Conservation (phyloP, 495 filamentous ascomycete genomes). For the Hypoxylon fragiforme region DNA sequence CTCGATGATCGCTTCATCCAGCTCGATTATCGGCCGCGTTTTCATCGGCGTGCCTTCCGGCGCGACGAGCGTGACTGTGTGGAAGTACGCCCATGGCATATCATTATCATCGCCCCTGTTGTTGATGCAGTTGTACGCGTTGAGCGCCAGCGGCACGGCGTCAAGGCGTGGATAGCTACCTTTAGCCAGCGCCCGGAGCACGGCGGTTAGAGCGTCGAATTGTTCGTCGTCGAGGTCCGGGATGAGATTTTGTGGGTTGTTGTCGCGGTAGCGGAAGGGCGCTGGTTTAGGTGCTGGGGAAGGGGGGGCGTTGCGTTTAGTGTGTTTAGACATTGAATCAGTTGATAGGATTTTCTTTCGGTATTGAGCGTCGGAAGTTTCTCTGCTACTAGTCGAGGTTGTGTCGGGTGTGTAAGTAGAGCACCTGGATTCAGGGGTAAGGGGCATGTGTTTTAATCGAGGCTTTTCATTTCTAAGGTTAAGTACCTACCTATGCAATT, state of each 20-base stretch:
- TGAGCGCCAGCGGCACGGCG: constrained; percentile 22
- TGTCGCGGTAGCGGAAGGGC: background rate
- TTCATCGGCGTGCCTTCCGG: background rate
- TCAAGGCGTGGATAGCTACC: constrained; percentile 20
- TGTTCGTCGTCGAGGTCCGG: constrained; percentile 11
- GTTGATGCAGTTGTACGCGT: constrained; percentile 23
- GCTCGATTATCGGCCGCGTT: background rate
- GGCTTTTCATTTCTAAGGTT: no score
- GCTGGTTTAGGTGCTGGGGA: background rate
- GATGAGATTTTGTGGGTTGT: constrained; percentile 1
- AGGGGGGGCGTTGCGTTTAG: background rate
- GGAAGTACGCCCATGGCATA: constrained; percentile 23
- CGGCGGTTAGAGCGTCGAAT: constrained; percentile 10
- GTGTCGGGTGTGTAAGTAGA: no score
- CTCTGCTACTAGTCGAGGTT: no score
- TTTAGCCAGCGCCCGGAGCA: constrained; percentile 11
- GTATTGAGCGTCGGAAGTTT: no score
- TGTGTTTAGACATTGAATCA: background rate
- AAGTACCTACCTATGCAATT: no score
- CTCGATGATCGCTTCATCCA: background rate
- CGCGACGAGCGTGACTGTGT: constrained; percentile 14
- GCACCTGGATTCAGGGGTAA: no score
- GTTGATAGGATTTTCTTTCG: no score
- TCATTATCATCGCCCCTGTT: background rate
- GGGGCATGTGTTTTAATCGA: no score